Evolutionary conservation across 2,329 filamentous ascomycete species (phyloP).

Genomic region (Colletotrichum sp.): DNA sequence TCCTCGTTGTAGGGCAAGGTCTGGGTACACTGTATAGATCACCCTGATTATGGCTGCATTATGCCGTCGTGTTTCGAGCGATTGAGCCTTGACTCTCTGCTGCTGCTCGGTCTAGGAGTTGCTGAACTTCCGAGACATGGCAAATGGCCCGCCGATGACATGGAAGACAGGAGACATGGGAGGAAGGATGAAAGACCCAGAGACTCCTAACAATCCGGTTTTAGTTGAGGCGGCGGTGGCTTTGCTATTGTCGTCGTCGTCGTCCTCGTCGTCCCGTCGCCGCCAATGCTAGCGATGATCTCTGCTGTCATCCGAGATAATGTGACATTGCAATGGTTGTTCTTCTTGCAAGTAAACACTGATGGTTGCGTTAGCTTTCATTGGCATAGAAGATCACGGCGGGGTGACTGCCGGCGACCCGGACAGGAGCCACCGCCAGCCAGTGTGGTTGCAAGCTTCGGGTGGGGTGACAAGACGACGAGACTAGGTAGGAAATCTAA

Average conservation of each 20-base stretch:
- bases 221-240: not conserved
- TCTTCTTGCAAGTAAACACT: not conserved
- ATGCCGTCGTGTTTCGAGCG: slow-evolving; percentile 4
- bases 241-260: not conserved
- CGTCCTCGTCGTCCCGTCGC: not conserved
- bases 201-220: not conserved
- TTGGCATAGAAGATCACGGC: not conserved
- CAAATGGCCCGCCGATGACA: not conserved
- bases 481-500: not conserved
- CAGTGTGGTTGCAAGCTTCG: not conserved
- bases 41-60: not conserved
- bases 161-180: not conserved
- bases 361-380: not conserved
- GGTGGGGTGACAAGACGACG: not conserved
- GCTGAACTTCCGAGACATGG: slow-evolving; percentile 2
- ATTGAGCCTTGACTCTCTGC: not conserved
- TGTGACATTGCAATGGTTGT: not conserved
- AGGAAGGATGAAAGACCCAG: not conserved
- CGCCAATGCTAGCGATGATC: not conserved
- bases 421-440: not conserved
- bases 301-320: not conserved
- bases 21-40: not conserved
- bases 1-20: not conserved
- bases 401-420: not conserved
- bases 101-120: not conserved